phyloP scores from a whole-genome alignment of 352 stramenopile genomes.

The Pythium monospermum region DNA sequence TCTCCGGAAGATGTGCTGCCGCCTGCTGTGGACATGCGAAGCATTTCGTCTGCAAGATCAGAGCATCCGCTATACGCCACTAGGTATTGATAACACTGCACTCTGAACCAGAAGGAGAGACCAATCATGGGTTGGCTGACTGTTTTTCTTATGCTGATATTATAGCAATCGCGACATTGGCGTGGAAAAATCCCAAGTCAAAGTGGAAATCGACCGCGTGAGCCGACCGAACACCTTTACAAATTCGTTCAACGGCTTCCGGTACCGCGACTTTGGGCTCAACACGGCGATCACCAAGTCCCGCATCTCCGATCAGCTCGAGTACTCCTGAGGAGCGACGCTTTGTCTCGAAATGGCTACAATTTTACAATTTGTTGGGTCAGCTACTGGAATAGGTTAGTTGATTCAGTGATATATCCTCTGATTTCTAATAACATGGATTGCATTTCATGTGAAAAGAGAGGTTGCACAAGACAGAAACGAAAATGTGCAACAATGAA shows the following conservation, averaged over 20 bases:
- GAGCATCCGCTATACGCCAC: conserved; percentile 75
- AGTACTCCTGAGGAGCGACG: conserved; percentile 45
- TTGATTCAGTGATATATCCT: too few species aligned
- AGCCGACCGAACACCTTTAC: conserved; percentile 73
- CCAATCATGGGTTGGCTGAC: too few species aligned
- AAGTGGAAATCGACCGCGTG: conserved; percentile 59
- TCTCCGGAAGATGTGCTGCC: conserved; percentile 50
- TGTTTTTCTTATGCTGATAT: not conserved
- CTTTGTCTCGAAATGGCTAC: not conserved
- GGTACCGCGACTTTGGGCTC: conserved; percentile 76
- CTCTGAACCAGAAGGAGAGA: too few species aligned
- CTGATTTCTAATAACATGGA: too few species aligned
- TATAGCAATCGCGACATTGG: conserved; percentile 55
- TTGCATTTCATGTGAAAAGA: too few species aligned
- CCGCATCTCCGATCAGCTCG: conserved; percentile 71
- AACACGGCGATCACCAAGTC: conserved; percentile 80
- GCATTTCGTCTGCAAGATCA: conserved; percentile 48
- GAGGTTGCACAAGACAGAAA: too few species aligned
- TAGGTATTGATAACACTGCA: too few species aligned
- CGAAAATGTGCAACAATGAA: too few species aligned
- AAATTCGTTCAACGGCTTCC: conserved; percentile 83
- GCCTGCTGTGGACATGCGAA: conserved; percentile 43
- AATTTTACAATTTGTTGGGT: not conserved
- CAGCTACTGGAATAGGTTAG: too few species aligned
- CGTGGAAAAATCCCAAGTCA: conserved; percentile 68